Conservation (phyloP, 495 filamentous ascomycete species). For the Neurospora sp. region DNA sequence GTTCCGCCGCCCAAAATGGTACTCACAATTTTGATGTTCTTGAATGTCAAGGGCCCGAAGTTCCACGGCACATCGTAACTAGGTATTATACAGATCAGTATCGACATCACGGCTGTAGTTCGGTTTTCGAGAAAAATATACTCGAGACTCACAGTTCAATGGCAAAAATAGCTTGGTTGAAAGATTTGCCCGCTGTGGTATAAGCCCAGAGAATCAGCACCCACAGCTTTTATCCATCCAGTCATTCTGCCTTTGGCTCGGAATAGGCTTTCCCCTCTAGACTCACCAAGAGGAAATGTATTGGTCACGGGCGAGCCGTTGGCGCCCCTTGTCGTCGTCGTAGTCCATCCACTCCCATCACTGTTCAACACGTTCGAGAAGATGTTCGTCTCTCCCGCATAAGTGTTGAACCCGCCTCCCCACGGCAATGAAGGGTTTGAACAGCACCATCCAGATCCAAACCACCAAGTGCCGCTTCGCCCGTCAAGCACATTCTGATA, state of each 20-base stretch:
- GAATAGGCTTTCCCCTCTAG: neutral
- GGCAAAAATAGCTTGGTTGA: constrained; percentile 30
- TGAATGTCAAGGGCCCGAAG: constrained; percentile 28
- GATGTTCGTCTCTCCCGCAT: constrained; percentile 19
- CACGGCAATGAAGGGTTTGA: constrained; percentile 30
- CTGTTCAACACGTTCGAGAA: constrained; percentile 17
- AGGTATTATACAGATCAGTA: neutral
- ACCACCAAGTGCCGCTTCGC: constrained; percentile 33
- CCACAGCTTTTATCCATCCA: neutral
- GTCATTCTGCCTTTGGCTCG: neutral
- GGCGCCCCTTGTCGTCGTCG: constrained; percentile 10
- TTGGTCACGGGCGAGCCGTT: constrained; percentile 14
- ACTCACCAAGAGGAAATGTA: constrained; percentile 16
- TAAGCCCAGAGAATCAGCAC: neutral
- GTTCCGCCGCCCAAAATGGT: neutral
- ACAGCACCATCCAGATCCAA: constrained; percentile 35
- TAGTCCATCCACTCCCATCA: constrained; percentile 15
- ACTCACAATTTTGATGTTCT: constrained; percentile 31
- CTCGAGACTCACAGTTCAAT: constrained; percentile 25
- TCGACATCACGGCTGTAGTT: neutral
- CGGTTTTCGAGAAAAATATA: neutral
- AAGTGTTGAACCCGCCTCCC: constrained; percentile 31
- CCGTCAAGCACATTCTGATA: constrained; percentile 35
- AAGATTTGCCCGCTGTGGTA: constrained; percentile 21
- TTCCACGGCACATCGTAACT: constrained; percentile 25